Evolutionary conservation across 345 rosid species (phyloP).

Genomic region (Geranium rotundifolium): DNA sequence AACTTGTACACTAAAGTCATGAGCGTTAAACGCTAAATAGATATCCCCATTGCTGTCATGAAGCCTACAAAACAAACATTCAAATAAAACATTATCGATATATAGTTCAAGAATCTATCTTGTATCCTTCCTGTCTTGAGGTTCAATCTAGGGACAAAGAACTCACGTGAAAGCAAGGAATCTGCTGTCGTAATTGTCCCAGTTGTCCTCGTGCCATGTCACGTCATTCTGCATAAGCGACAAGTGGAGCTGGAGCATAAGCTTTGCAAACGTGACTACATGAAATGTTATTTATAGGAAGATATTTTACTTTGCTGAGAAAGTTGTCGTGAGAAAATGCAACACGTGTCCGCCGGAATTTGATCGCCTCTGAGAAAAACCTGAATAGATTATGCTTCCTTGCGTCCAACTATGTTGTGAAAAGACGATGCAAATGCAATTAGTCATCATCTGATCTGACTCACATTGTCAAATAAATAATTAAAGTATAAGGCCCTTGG

Average conservation of each 20-base stretch:
- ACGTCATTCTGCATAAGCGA: conserved; percentile 43
- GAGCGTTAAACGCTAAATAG: conserved; percentile 76
- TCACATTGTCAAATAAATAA: neutral
- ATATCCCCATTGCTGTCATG: conserved; percentile 51
- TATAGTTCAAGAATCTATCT: neutral
- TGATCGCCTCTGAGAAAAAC: conserved; percentile 70
- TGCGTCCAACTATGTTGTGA: conserved; percentile 38
- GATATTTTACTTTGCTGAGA: conserved; percentile 42
- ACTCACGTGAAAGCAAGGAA: conserved; percentile 91
- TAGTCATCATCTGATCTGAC: conserved; percentile 3
- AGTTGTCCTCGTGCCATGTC: conserved; percentile 91
- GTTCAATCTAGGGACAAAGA: neutral
- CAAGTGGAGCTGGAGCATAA: conserved; percentile 6
- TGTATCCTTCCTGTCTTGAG: neutral
- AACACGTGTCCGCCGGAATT: conserved; percentile 39
- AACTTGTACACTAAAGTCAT: conserved; percentile 48
- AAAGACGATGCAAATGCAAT: conserved; percentile 5
- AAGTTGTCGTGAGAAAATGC: conserved; percentile 50
- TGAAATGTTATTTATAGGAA: neutral
- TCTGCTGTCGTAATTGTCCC: conserved; percentile 78
- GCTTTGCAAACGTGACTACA: conserved; percentile 1
- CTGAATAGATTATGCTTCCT: conserved; percentile 51
- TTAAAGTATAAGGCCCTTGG: neutral
- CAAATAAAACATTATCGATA: neutral
- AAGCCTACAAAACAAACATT: conserved; percentile 38